phyloP scores from a whole-genome alignment of 179 eudicot genomes.

The Silene coronaria region DNA sequence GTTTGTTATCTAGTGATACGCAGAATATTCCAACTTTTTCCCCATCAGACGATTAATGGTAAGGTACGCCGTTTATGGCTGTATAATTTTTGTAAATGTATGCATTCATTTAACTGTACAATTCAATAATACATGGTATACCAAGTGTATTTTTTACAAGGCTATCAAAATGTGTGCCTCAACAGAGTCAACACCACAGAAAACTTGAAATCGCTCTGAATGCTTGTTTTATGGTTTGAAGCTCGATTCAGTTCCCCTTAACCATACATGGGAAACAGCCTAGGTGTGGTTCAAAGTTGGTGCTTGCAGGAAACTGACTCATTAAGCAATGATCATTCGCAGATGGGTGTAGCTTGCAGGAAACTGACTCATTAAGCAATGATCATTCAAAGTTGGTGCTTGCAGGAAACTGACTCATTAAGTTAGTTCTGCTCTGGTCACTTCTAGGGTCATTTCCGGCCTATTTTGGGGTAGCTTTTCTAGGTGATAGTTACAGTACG shows the following conservation, averaged over 20 bases:
- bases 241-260: too few relatives aligned
- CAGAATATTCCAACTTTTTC: slow-evolving; percentile 49
- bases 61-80: slow-evolving; percentile 18
- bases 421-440: too few relatives aligned
- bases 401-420: background rate
- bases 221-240: background rate
- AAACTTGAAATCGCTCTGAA: background rate
- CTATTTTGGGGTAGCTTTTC: too few relatives aligned
- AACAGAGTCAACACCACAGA: background rate
- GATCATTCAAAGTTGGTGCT: background rate
- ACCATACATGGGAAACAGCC: too few relatives aligned
- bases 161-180: background rate
- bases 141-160: background rate
- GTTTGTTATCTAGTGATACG: slow-evolving; percentile 24
- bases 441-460: too few relatives aligned
- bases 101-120: slow-evolving; percentile 2
- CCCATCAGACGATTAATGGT: slow-evolving; percentile 28
- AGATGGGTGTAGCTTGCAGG: background rate
- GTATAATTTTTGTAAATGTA: slow-evolving; percentile 4
- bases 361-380: background rate
- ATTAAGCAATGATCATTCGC: background rate
- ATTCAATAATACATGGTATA: background rate
- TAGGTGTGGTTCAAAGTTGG: background rate
- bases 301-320: background rate
- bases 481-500: too few relatives aligned